These are phyloP conservation scores for Allium sativum DNA, from an alignment of 106 monocot species.

Conservation along the genomic window DNA sequence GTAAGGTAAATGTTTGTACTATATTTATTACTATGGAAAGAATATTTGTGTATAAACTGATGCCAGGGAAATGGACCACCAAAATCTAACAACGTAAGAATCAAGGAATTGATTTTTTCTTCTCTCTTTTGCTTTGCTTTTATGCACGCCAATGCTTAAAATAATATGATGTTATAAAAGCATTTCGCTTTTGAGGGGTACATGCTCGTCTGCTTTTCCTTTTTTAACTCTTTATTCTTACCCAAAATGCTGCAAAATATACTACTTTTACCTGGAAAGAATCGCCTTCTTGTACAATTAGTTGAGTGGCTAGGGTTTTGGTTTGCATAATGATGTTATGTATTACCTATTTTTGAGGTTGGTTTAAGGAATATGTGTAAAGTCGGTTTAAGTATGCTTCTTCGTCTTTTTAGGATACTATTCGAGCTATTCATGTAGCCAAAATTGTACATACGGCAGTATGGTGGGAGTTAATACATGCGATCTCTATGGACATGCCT, in stretches of 20 bases:
- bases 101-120: background rate
- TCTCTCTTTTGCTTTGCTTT: background rate
- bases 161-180: background rate
- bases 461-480: too few relatives aligned
- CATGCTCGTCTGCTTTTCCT: background rate
- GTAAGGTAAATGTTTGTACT: background rate
- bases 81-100: conserved; percentile 2
- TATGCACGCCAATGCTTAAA: conserved; percentile 1
- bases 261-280: background rate
- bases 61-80: background rate
- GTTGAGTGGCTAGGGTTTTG: too few relatives aligned
- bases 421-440: too few relatives aligned
- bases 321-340: too few relatives aligned
- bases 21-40: background rate
- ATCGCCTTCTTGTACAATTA: background rate
- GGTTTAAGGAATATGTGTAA: too few relatives aligned
- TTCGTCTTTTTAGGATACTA: too few relatives aligned
- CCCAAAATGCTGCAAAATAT: background rate
- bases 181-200: too few relatives aligned
- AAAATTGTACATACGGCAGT: too few relatives aligned
- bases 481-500: too few relatives aligned
- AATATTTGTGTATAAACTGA: too few relatives aligned
- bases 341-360: too few relatives aligned
- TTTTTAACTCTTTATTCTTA: background rate
- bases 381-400: too few relatives aligned